A percentile compares a stretch with the other conserved stretches of the same genome.
Conservation (phyloP, 768 basidiomycete genomes). For the Mycena maculata region DNA sequence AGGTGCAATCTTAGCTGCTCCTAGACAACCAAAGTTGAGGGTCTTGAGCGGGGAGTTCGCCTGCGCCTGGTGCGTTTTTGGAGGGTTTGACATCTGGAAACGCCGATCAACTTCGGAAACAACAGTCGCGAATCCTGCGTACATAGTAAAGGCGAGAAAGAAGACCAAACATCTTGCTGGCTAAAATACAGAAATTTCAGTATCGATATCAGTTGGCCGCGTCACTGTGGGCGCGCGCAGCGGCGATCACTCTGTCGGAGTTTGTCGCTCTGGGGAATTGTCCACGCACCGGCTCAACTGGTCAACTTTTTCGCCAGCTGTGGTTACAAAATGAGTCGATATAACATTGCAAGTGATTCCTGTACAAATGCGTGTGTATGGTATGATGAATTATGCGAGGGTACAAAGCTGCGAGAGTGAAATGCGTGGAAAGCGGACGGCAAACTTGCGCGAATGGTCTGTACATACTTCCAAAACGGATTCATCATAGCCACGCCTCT, state of each 20-base stretch:
- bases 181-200: not conserved
- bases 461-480: slow-evolving; percentile 16
- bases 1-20: slow-evolving; percentile 25
- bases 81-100: slow-evolving; percentile 18
- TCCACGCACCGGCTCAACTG: no score
- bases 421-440: slow-evolving; percentile 15
- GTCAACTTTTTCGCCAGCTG: not conserved
- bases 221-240: not conserved
- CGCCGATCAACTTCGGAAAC: not conserved
- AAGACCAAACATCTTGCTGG: not conserved
- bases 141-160: not conserved
- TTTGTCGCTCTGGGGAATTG: no score
- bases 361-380: slow-evolving; percentile 22
- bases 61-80: not conserved
- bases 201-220: not conserved
- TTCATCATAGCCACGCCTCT: slow-evolving; percentile 34
- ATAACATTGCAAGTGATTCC: slow-evolving; percentile 28
- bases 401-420: slow-evolving; percentile 19
- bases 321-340: slow-evolving; percentile 12
- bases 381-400: slow-evolving; percentile 19
- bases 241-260: no score
- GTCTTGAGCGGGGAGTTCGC: not conserved
- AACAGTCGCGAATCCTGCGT: not conserved
- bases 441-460: not conserved
- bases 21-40: slow-evolving; percentile 30